Evolutionary conservation across 148 eudicot species (phyloP).

Genomic region (Linanthus parryae): DNA sequence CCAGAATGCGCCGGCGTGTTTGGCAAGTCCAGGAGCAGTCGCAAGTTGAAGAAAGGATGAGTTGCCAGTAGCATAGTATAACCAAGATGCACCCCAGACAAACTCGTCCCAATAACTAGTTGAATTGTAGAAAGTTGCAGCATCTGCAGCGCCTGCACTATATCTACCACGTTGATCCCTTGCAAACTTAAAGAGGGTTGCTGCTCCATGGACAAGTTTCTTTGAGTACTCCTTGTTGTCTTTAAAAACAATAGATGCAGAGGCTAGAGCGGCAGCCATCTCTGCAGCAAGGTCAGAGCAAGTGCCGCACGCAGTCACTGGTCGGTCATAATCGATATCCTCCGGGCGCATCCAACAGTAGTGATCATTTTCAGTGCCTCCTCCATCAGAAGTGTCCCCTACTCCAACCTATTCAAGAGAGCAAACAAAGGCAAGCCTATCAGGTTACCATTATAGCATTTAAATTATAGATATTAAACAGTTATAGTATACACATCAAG

Average conservation of each 20-base stretch:
- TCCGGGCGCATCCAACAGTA: conserved; percentile 90
- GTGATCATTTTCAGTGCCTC: neutral
- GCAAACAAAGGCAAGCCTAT: too few species aligned
- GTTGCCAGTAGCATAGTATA: conserved; percentile 36
- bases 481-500: too few species aligned
- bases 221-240: conserved; percentile 17
- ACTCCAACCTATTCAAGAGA: too few species aligned
- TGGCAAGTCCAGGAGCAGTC: conserved; percentile 13
- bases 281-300: conserved; percentile 39
- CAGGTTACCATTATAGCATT: too few species aligned
- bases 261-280: conserved; percentile 48
- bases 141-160: conserved; percentile 29
- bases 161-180: conserved; percentile 19
- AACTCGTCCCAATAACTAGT: conserved; percentile 32
- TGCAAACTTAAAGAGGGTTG: conserved; percentile 18
- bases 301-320: neutral
- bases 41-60: conserved; percentile 25
- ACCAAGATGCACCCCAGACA: conserved; percentile 38
- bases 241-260: conserved; percentile 56
- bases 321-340: conserved; percentile 60
- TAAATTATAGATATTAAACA: too few species aligned
- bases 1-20: conserved; percentile 20
- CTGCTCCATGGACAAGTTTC: conserved; percentile 18
- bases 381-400: conserved; percentile 15
- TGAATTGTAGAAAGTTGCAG: conserved; percentile 32